phyloP scores from a whole-genome alignment of 73 alveolate species.

The Paraurostyla sp. region DNA sequence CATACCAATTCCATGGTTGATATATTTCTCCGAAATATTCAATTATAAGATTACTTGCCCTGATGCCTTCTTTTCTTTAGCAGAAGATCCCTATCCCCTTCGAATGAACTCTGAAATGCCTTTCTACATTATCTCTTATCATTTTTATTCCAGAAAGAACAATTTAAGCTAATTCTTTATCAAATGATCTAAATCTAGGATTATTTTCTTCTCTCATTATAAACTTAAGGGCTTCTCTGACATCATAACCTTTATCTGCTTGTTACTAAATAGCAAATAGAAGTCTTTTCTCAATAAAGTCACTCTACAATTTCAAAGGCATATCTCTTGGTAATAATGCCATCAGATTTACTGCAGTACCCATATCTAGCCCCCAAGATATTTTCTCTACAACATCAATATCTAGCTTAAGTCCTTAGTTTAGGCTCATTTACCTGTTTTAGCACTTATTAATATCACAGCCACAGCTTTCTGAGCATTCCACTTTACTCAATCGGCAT shows the following conservation, averaged over 20 bases:
- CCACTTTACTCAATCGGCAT: conserved; percentile 83
- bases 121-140: conserved; percentile 71
- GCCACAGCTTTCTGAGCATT: conserved; percentile 87
- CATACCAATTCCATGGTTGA: conserved; percentile 98
- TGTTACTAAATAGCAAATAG: conserved; percentile 82
- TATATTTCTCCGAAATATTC: conserved; percentile 98
- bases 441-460: conserved; percentile 83
- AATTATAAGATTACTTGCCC: conserved; percentile 91
- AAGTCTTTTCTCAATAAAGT: conserved; percentile 88
- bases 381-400: conserved; percentile 91
- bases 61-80: conserved; percentile 91
- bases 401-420: conserved; percentile 79
- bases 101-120: conserved; percentile 90
- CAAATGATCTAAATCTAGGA: conserved; percentile 74
- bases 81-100: conserved; percentile 98
- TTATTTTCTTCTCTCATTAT: conserved; percentile 72
- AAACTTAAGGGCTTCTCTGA: conserved; percentile 83
- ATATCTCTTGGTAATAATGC: conserved; percentile 85
- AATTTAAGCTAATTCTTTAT: conserved; percentile 86
- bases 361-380: conserved; percentile 98
- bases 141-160: conserved; percentile 78
- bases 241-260: conserved; percentile 88
- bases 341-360: conserved; percentile 91
- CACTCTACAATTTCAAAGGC: conserved; percentile 78
- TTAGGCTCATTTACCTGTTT: conserved; percentile 83